Percentiles rank a stretch among this genome's conserved stretches.
Conservation (phyloP, 2,329 filamentous ascomycete species). For the Fusarium pseudocircinatum region DNA sequence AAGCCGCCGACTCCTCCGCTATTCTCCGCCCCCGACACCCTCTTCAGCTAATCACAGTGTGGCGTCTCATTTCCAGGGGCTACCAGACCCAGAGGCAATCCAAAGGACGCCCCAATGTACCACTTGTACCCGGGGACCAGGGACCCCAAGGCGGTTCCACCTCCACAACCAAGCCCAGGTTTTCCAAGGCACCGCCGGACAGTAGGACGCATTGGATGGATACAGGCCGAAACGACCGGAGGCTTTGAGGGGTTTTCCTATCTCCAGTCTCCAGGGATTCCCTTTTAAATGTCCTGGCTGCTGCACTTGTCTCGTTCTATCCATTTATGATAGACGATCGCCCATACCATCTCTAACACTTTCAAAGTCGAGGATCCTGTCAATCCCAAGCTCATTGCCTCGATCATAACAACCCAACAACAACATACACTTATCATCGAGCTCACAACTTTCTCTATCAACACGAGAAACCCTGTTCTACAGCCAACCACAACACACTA, state of each 20-base stretch:
- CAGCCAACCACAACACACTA: constrained; percentile 7
- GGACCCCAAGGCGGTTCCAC: constrained; percentile 26
- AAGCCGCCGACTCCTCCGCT: constrained; percentile 38
- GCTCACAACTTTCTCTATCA: neutral
- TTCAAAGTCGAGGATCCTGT: constrained; percentile 10
- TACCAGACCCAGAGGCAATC: constrained; percentile 12
- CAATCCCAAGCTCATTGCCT: constrained; percentile 11
- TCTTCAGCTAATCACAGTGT: constrained; percentile 10
- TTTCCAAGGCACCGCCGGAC: constrained; percentile 36
- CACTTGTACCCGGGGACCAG: constrained; percentile 24
- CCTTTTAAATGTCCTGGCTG: constrained; percentile 34
- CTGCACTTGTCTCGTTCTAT: constrained; percentile 23
- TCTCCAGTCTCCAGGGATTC: constrained; percentile 27
- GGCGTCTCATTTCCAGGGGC: neutral
- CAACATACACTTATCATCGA: constrained; percentile 3
- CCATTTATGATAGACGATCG: constrained; percentile 23
- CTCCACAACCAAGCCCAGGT: constrained; percentile 36
- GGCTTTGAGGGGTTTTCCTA: constrained; percentile 44
- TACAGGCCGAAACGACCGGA: constrained; percentile 36
- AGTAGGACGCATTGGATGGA: constrained; percentile 26
- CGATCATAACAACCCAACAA: constrained; percentile 4
- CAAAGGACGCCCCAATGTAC: constrained; percentile 19
- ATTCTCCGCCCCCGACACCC: constrained; percentile 17
- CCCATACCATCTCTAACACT: neutral
- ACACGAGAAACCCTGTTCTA: neutral